Base-by-base conservation (phyloP, 1,284 basidiomycete species). In the Cryptococcus sp. region DNA sequence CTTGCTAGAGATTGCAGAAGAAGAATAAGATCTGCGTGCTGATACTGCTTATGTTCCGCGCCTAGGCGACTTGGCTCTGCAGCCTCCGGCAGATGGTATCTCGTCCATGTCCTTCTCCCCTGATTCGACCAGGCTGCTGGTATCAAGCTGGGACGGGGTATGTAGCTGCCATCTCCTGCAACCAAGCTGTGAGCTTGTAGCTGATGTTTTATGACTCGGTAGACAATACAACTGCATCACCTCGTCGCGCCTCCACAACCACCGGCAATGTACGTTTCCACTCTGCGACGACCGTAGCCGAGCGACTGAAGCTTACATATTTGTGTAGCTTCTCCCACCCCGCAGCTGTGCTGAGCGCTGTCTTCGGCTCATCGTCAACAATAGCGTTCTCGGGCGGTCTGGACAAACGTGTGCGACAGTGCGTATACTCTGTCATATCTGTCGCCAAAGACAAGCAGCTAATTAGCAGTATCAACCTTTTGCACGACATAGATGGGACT, bases 131-230 rank as follows among this genome's bases (percentile, higher is more conserved):
- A 85, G 88, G 23, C 79, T 96, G 1, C 79, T 94, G 3, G 87
- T 88, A 19, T 86, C 89, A 11, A 88, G 89, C 58, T 95, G 93
- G 93, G 93, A 95, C 77, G 86, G 89, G 49, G 91, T 93, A 71
- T 61, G 87, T 81, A 22, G 44, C 10, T 37, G 10, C 4, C 37
- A 15, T 17, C 26, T 34, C 40, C n/a, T 41, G 25, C 20, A 15
- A 38, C 29, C 2, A 29, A 20, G 10, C 23, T 39, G 38, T 47
- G 34, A 19, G 16, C 29, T 43, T 25, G 22, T 5, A 20, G 51
- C 68, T 70, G 57, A 72, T 45, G 26, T 10, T 2, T 1, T 46
- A 17, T 37, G 11, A 7, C 22, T 22, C 41, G 41, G 23, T 60
- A 79, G 75, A 66, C 73, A 39, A 74, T 80, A 61, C 73, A 78